Evolutionary conservation across 2,329 filamentous ascomycete species (phyloP), one percentile per base, ranked within the genome.

Genomic region (Verticillium nubilum): DNA sequence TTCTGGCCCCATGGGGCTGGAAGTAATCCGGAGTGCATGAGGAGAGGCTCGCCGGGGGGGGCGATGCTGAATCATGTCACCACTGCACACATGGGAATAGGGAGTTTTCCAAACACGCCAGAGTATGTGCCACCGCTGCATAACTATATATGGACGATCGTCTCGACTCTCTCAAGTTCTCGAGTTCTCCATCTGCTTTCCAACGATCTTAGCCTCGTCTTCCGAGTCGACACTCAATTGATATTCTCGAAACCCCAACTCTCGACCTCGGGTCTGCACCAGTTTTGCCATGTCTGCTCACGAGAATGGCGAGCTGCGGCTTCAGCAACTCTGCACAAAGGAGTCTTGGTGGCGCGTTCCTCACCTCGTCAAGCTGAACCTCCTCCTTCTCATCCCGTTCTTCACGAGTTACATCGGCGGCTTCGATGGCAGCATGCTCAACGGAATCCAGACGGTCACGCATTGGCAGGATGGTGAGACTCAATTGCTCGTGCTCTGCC

Each of bases 371-470:
- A 79, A 79, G 71, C 74, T 85, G 9, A 84, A 84, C 72, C 79
- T 80, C 64, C 82, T 77, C 65, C 76, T 76, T 57, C 70, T 79
- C 64, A 70, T 82, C 58, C 77, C 83, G 57, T 82, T 78, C 65
- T 71, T 84, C 64, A 80, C 79, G 54, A 84, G 82, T 29, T 82
- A 82, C 17, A 84, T 82, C 31, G 84, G 81, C 42, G 78, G 80
- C 66, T 82, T 83, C 69, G 79, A 83, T 78, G 79, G 78, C 80
- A 82, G 72, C 61, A 75, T 59, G 26, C 7, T 13, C 33, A 37
- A 37, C 33, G 28, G 17, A 37, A 10, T 15, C 26, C 13, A 10
- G 35, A 17, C 26, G 1, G n/a, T 17, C n/a, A 13, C 56, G 25
- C 23, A 23, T 23, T 5, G 25, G 3, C 47, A 33, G 5, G 3